These are phyloP conservation scores for Thymus quinquecostatus DNA, from an alignment of 257 asterid species.

Conservation along the genomic window DNA sequence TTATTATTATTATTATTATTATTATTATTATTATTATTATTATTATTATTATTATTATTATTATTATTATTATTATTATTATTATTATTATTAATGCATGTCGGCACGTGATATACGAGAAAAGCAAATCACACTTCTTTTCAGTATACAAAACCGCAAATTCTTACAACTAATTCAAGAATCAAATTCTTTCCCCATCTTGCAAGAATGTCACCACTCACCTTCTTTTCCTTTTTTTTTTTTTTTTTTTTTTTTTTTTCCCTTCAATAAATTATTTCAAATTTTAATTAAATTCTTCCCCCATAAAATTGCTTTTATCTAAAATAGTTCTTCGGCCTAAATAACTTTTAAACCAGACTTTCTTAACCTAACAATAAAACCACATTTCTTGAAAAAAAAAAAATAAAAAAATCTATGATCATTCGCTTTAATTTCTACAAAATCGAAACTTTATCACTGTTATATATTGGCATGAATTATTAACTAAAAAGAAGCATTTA, in stretches of 20 bases:
- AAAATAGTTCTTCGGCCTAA: neutral
- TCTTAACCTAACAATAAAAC: neutral
- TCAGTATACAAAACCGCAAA: neutral
- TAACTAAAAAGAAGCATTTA: neutral
- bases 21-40: no score
- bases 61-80: no score
- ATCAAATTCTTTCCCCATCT: constrained; percentile 36
- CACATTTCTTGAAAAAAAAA: neutral
- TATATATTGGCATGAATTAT: neutral
- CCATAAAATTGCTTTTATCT: neutral
- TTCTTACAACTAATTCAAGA: constrained; percentile 21
- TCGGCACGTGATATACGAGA: no score
- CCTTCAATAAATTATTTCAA: neutral
- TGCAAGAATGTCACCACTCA: constrained; percentile 17
- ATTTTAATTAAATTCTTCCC: neutral
- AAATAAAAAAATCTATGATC: neutral
- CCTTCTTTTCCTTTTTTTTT: neutral
- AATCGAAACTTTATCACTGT: neutral
- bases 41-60: no score
- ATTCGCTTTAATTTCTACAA: neutral
- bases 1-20: no score
- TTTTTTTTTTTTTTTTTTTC: neutral
- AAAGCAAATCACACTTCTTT: no score
- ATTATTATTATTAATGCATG: no score
- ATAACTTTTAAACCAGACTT: neutral